Percentiles rank a stretch among this genome's conserved stretches.
Conservation (phyloP, 495 filamentous ascomycete genomes). For the Xylaria bambusicola region DNA sequence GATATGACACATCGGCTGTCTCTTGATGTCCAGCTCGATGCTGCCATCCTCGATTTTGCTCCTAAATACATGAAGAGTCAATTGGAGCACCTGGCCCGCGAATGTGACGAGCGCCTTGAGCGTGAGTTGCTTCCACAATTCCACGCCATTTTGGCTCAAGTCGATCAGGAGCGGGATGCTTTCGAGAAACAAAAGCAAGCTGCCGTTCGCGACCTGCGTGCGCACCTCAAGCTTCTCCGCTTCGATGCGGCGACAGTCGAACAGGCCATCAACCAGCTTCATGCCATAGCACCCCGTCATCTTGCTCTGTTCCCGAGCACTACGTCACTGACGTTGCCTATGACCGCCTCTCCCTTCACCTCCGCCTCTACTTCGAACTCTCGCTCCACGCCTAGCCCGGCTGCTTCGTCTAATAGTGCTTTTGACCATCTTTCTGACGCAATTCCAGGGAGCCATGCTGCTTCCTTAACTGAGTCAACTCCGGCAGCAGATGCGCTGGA, state of each 20-base stretch:
- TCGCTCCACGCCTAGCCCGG: neutral
- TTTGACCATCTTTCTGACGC: neutral
- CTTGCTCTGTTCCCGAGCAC: conserved; percentile 28
- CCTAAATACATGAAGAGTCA: conserved; percentile 30
- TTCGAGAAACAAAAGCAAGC: conserved; percentile 30
- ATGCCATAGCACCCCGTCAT: conserved; percentile 23
- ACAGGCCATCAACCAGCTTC: conserved; percentile 24
- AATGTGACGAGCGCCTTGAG: conserved; percentile 31
- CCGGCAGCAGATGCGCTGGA: neutral
- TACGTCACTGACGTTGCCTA: conserved; percentile 24
- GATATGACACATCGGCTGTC: conserved; percentile 28
- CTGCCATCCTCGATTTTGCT: conserved; percentile 30
- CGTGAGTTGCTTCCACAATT: conserved; percentile 29
- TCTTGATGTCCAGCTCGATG: conserved; percentile 22
- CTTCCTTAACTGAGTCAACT: neutral
- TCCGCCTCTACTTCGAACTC: neutral
- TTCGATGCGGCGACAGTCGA: conserved; percentile 28
- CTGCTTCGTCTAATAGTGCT: neutral
- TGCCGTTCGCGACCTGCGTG: conserved; percentile 23
- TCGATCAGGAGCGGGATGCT: conserved; percentile 28
- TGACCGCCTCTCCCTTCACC: conserved; percentile 21
- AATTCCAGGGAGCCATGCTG: neutral
- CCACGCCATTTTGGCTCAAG: conserved; percentile 25
- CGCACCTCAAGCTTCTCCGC: conserved; percentile 26
- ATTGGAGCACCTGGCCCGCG: conserved; percentile 28